Evolutionary conservation across 2,329 filamentous ascomycete genomes (phyloP), one percentile per base, ranked within the genome.

Genomic region (Trichoderma arundinaceum): DNA sequence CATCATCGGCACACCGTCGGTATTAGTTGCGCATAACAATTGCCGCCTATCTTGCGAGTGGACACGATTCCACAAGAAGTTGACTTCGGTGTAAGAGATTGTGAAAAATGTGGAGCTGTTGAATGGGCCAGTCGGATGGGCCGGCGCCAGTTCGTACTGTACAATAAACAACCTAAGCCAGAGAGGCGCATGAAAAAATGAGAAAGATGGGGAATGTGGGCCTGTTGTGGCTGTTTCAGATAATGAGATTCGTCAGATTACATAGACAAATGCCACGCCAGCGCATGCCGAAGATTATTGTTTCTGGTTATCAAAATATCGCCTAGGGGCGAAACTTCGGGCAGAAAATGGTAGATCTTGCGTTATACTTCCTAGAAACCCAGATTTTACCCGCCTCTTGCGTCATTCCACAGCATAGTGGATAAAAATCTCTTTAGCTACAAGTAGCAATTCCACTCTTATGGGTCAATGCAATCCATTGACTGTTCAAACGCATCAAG

Each of bases 81-180:
- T 43, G 48, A 15, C 22, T 43, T 53, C 38, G 38, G 59, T 62
- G 59, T 53, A 62, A 62, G 59, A 62, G 59, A 62, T 62, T 62
- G 43, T 28, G 48, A 44, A 43, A 19, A 28, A 28, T n/a, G 2
- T 62, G 59, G 48, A n/a, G 44, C 39, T 19, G 38, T 41, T 17
- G 13, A 38, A 62, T 62, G 59, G 39, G 48, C 59, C 59, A 62
- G 48, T 62, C 59, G 59, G 59, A 62, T 62, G 51, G 39, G 48
- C 59, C 59, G 59, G 59, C 59, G 49, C 59, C 12, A 28, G 28
- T n/a, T 13, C 22, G 22, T 15, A 53, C 7, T 28, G 22, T 4
- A 28, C 22, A 28, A 28, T 28, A 28, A 28, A 28, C 4, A 28
- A 41, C 48, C 32, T 33, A 49, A 43, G 59, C 38, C 12, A 15